Base-by-base conservation (phyloP, 2,329 filamentous ascomycete genomes). In the Aspergillus sergii region DNA sequence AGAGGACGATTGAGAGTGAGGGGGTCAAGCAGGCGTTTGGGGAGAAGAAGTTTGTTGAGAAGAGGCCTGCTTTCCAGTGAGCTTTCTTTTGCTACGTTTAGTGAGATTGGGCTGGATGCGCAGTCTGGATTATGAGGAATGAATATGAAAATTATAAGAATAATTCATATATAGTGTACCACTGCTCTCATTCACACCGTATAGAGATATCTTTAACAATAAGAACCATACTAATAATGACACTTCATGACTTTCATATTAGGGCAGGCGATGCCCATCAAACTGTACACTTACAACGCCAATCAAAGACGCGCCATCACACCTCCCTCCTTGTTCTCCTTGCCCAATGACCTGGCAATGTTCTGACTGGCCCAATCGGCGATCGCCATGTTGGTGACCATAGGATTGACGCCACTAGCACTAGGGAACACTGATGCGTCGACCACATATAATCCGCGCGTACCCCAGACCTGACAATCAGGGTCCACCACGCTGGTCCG, bases 351-450 rank as follows among this genome's bases (percentile, higher is more conserved):
- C 64, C 71, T 73, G 6, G 73, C 76, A 50, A 83, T 68, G 16
- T 78, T 78, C 43, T 73, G 73, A 65, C 79, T 81, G 10, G 80
- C 78, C 74, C 77, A 81, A 65, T 84, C 81, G 7, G 80, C 77
- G 58, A 84, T 82, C 5, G 78, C 82, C 82, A 84, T 82, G 59
- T 79, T 83, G 57, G 81, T 84, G 53, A 84, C 70, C 82, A 84
- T 84, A 3, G 82, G 82, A 57, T 84, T 84, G 30, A 83, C 82
- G 12, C 82, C 82, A 61, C 80, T 83, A 21, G 82, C 81, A 63
- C 81, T 82, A 4, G 82, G 82, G 67, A 84, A 83, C 2, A 84
- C 79, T 14, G 81, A 83, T 8, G 81, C 80, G 72, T 84, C 82
- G 21, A 80, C 76, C 16, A 84, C 80, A 64, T 83, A 83, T 30